Conservation (phyloP, 192 early-diverging fungal species). For the Ramicandelaber brevisporus region DNA sequence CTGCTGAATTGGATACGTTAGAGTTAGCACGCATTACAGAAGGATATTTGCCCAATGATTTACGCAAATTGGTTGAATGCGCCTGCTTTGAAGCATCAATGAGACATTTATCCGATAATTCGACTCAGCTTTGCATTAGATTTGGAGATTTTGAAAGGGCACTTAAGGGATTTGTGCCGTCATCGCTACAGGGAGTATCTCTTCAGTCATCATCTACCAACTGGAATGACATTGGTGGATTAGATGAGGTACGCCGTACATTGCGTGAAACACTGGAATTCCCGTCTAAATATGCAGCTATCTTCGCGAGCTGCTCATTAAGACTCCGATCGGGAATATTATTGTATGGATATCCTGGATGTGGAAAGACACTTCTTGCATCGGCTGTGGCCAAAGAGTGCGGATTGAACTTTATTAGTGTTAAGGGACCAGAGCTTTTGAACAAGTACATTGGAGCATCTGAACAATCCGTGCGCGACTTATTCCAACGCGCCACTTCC, state of each 20-base stretch:
- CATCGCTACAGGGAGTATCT: constrained; percentile 52
- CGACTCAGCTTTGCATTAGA: constrained; percentile 12
- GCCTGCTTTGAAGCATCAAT: constrained; percentile 58
- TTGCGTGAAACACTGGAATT: constrained; percentile 84
- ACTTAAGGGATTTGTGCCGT: constrained; percentile 49
- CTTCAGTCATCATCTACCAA: constrained; percentile 42
- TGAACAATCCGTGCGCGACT: constrained; percentile 79
- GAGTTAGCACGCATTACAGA: constrained; percentile 57
- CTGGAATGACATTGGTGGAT: constrained; percentile 78
- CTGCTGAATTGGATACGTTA: constrained; percentile 34
- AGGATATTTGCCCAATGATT: constrained; percentile 63
- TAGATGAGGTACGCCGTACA: constrained; percentile 51
- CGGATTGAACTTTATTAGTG: constrained; percentile 86
- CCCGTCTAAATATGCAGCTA: constrained; percentile 74
- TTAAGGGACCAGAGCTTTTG: constrained; percentile 91
- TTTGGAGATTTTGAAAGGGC: constrained; percentile 48
- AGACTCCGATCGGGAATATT: constrained; percentile 78
- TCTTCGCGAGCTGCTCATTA: constrained; percentile 71
- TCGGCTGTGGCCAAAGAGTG: constrained; percentile 91
- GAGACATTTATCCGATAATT: constrained; percentile 19
- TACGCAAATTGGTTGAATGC: constrained; percentile 48
- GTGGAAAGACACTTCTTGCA: constrained; percentile 90
- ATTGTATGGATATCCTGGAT: constrained; percentile 93
- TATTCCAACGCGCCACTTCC: constrained; percentile 81
- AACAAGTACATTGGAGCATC: constrained; percentile 99